phyloP scores from a whole-genome alignment of 306 rosid genomes.

The Benincasa hispida region DNA sequence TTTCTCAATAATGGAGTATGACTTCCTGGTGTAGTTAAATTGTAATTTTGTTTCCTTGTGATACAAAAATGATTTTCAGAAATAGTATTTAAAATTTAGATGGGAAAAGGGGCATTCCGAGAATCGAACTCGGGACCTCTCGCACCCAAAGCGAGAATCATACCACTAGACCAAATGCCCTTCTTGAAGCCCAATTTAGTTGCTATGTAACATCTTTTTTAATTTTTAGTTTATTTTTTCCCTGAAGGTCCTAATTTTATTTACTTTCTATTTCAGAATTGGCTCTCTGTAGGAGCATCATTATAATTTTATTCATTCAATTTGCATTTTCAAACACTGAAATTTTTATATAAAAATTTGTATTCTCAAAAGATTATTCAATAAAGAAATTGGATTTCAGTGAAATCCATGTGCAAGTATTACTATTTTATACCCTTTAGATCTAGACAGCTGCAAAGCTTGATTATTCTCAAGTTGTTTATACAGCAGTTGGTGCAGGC shows the following conservation, averaged over 20 bases:
- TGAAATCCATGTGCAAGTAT: not conserved
- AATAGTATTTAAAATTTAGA: not conserved
- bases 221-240: not conserved
- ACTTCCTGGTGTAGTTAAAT: not conserved
- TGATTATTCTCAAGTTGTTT: not conserved
- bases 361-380: not conserved
- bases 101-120: not conserved
- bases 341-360: not conserved
- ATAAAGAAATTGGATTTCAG: not conserved
- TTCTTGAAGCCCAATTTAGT: not conserved
- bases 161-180: constrained; percentile 19
- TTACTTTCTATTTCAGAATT: not conserved
- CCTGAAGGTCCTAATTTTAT: not conserved
- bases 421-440: not conserved
- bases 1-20: not conserved
- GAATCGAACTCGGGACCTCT: constrained; percentile 14
- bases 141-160: constrained; percentile 17
- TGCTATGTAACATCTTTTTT: not conserved
- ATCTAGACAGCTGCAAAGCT: not conserved
- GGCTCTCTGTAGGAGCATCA: not conserved
- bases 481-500: not conserved
- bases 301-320: not conserved
- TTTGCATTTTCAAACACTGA: not conserved
- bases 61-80: not conserved
- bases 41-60: not conserved